phyloP scores from a whole-genome alignment of 495 filamentous ascomycete genomes.

The Lasiosphaeria ovina region DNA sequence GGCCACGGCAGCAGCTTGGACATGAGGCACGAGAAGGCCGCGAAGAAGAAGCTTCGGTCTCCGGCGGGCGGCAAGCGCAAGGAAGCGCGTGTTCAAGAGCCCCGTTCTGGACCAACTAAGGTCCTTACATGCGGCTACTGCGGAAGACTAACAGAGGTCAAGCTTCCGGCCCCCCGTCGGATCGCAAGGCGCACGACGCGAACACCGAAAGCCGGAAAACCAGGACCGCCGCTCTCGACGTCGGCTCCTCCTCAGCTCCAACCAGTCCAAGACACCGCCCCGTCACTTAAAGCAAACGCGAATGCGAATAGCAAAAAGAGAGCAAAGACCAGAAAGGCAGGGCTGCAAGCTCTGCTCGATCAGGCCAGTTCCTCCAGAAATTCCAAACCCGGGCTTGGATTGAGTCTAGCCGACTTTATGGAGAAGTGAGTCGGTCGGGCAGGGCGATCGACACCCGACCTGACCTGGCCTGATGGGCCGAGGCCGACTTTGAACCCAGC shows the following conservation, averaged over 20 bases:
- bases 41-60: conserved; percentile 13
- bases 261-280: neutral
- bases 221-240: neutral
- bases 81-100: conserved; percentile 3
- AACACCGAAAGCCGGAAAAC: neutral
- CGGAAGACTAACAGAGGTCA: conserved; percentile 36
- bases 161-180: conserved; percentile 31
- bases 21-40: conserved; percentile 29
- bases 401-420: conserved; percentile 55
- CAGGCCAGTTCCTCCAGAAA: conserved; percentile 37
- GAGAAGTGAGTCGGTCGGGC: conserved; percentile 31
- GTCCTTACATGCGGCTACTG: conserved; percentile 48
- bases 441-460: neutral
- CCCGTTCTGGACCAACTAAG: conserved; percentile 27
- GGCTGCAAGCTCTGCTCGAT: conserved; percentile 51
- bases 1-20: conserved; percentile 41
- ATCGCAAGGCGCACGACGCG: conserved; percentile 29
- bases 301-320: conserved; percentile 54
- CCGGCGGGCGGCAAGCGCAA: conserved; percentile 9
- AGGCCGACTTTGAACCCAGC: neutral
- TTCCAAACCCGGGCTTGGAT: conserved; percentile 38
- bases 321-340: conserved; percentile 52
- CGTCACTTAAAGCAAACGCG: conserved; percentile 26
- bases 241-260: neutral
- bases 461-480: neutral